Conservation (phyloP, 306 rosid genomes). For the Astragalus membranaceus region DNA sequence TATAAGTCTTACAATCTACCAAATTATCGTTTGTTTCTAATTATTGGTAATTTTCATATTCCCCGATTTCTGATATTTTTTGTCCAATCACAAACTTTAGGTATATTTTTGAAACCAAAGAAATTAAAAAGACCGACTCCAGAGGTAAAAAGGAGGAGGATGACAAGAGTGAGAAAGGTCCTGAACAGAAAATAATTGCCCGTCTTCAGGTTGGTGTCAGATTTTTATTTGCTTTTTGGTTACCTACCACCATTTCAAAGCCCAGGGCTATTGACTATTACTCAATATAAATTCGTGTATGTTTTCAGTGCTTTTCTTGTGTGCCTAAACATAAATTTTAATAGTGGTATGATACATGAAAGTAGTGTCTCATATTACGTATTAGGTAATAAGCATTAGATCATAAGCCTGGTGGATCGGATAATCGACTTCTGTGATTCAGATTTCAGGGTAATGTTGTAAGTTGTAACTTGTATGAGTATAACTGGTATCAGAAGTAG, state of each 20-base stretch:
- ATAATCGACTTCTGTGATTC: no score
- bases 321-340: no score
- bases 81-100: conserved; percentile 23
- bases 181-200: conserved; percentile 47
- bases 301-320: no score
- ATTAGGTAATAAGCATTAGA: no score
- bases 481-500: no score
- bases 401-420: no score
- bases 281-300: no score
- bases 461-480: no score
- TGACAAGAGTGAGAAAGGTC: conserved; percentile 32
- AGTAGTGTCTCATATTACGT: no score
- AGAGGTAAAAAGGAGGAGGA: conserved; percentile 49
- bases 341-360: no score
- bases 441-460: no score
- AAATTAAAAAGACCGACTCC: conserved; percentile 40
- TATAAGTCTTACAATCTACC: conserved; percentile 13
- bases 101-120: conserved; percentile 80
- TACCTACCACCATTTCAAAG: not conserved
- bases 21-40: not conserved
- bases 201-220: conserved; percentile 78
- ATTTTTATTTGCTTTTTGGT: not conserved
- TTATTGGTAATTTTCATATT: not conserved
- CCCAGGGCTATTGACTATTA: no score
- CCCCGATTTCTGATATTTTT: conserved; percentile 3